Evolutionary conservation across 768 basidiomycete genomes (phyloP).

Genomic region (Phallus indusiatus): DNA sequence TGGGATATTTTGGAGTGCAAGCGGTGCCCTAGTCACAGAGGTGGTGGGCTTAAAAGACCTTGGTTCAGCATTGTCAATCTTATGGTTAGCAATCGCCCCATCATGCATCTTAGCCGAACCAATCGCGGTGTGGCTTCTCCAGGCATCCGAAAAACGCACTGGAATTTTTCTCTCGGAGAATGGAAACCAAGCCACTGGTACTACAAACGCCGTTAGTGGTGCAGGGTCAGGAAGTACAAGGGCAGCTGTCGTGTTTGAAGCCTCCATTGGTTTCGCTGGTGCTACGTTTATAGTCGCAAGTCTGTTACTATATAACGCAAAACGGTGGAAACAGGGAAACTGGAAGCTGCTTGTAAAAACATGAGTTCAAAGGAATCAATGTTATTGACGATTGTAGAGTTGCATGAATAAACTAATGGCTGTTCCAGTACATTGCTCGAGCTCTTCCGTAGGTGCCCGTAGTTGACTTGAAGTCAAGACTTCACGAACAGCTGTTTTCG

Average conservation of each 20-base stretch:
- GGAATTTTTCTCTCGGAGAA: neutral
- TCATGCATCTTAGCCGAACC: slow-evolving; percentile 9
- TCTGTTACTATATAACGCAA: slow-evolving; percentile 12
- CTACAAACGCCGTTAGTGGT: neutral
- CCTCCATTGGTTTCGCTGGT: slow-evolving; percentile 14
- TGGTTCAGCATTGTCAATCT: slow-evolving; percentile 8
- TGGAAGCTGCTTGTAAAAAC: slow-evolving; percentile 7
- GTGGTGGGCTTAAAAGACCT: slow-evolving; percentile 14
- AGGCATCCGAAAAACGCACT: slow-evolving; percentile 8
- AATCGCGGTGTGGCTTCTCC: slow-evolving; percentile 9
- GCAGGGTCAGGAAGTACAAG: neutral
- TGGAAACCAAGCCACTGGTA: neutral
- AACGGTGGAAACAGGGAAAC: slow-evolving; percentile 14
- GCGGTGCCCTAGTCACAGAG: slow-evolving; percentile 12
- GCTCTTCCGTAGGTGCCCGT: no score
- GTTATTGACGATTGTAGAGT: no score
- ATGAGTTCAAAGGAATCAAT: neutral
- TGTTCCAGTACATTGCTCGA: no score
- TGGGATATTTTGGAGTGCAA: slow-evolving; percentile 15
- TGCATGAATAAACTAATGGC: no score
- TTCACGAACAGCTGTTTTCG: no score
- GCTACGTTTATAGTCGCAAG: slow-evolving; percentile 12
- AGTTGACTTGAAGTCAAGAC: no score
- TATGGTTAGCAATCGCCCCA: slow-evolving; percentile 6
- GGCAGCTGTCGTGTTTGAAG: slow-evolving; percentile 8